Evolutionary conservation across 192 early-diverging fungal genomes (phyloP).

Genomic region (Coemansia sp.): DNA sequence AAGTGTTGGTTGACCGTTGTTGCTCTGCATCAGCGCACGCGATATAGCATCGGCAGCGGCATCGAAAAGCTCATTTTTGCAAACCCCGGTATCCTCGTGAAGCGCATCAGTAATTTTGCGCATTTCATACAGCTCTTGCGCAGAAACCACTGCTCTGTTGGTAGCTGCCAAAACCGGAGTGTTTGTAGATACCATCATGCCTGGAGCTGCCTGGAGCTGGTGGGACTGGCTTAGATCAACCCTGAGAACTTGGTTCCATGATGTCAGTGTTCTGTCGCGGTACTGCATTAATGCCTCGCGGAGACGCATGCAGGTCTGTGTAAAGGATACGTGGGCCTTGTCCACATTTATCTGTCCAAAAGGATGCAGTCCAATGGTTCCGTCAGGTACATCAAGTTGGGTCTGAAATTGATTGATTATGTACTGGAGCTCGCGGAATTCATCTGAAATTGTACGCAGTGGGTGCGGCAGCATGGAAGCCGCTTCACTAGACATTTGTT

Average conservation of each 20-base stretch:
- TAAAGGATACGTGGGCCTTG: slow-evolving; percentile 24
- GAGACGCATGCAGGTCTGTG: slow-evolving; percentile 30
- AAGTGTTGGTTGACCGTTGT: background rate
- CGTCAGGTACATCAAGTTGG: slow-evolving; percentile 34
- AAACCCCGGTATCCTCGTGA: slow-evolving; percentile 26
- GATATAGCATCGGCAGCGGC: slow-evolving; percentile 37
- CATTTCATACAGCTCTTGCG: slow-evolving; percentile 42
- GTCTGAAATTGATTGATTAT: slow-evolving; percentile 34
- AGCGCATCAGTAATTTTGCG: slow-evolving; percentile 31
- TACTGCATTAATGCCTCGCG: slow-evolving; percentile 28
- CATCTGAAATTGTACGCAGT: slow-evolving; percentile 41
- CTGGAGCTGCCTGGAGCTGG: background rate
- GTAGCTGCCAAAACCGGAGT: slow-evolving; percentile 9
- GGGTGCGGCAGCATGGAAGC: slow-evolving; percentile 14
- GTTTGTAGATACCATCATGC: background rate
- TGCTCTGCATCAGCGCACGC: slow-evolving; percentile 6
- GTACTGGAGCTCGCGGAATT: slow-evolving; percentile 39
- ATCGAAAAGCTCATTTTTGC: slow-evolving; percentile 24
- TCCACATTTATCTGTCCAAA: slow-evolving; percentile 41
- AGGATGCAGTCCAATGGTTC: slow-evolving; percentile 40
- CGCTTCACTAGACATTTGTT: slow-evolving; percentile 11
- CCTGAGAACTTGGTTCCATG: slow-evolving; percentile 28
- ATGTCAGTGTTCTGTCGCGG: slow-evolving; percentile 37
- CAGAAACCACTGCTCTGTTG: slow-evolving; percentile 19
- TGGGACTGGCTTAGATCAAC: background rate